Evolutionary conservation across 345 rosid species (phyloP), one percentile per base, ranked within the genome.

Genomic region (Gossypium mustelinum): DNA sequence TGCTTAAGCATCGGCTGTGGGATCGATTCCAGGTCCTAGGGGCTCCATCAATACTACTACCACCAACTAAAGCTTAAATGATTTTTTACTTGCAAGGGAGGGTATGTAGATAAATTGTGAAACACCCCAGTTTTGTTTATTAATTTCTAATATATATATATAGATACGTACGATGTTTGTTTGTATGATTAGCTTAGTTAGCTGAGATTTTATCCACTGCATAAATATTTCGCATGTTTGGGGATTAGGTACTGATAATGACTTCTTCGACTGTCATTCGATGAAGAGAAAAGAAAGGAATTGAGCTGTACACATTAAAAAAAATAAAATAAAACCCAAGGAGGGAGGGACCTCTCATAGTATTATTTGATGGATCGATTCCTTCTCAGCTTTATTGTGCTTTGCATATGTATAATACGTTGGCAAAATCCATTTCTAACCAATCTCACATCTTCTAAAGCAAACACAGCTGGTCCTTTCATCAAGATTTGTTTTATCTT

Each of bases 381-480:
- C 72, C 56, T 68, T 2, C 18, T 47, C 24, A 45, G 27, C 20
- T 20, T 41, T 12, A 5, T 20, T 22, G 25, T 48, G 72, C 44
- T 34, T 50, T 25, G 73, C 25, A 5, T 34, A 5, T 34, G 27
- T 69, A 69, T 51, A 25, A 51, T 51, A 52, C 10, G 13, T 67
- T 47, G n/a, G 17, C 29, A 6, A 22, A 13, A 50, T 34, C 55
- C 34, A 22, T 20, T 47, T 14, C 13, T 18, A 48, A 6, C 41
- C 56, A 47, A 47, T 68, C 56, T 47, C 72, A 68, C 56, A 68
- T 67, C 71, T 67, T 5, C 71, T 20, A 67, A 45, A 45, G 71
- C 71, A 67, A 67, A 51, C 20, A 48, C 13, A 24, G 54, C 71
- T 67, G 71, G 71, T 67, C n/a, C 71, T 45, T 45, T 67, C 54